Percentiles rank a stretch among this genome's conserved stretches.
These are phyloP conservation scores for Didymella keratinophila DNA, from an alignment of 2,329 filamentous ascomycete genomes.

Conservation along the genomic window DNA sequence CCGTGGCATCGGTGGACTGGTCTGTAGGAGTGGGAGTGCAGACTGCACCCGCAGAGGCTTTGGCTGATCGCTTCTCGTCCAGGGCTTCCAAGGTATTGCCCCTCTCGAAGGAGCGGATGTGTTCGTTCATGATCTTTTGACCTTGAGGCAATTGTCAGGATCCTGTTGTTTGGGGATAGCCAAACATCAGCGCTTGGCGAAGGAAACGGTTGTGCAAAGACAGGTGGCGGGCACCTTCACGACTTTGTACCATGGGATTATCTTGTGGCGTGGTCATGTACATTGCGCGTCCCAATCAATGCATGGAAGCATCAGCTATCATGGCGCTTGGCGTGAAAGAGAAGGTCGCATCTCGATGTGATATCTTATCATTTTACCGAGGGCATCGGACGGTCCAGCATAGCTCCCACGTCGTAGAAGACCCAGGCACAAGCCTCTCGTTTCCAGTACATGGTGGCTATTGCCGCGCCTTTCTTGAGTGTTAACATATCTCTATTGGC, in stretches of 20 bases:
- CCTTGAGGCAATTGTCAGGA: background rate
- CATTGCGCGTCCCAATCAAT: background rate
- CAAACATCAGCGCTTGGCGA: slow-evolving; percentile 4
- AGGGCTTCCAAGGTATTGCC: slow-evolving; percentile 7
- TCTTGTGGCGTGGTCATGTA: background rate
- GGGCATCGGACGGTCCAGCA: too few species aligned
- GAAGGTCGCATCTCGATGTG: slow-evolving; percentile 10
- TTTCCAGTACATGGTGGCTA: too few species aligned
- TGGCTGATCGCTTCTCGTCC: slow-evolving; percentile 7
- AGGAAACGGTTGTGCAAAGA: slow-evolving; percentile 1
- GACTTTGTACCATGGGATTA: background rate
- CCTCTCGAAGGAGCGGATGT: slow-evolving; percentile 5
- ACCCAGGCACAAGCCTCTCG: too few species aligned
- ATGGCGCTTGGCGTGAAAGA: slow-evolving; percentile 13
- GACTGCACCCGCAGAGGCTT: slow-evolving; percentile 8
- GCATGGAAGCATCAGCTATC: slow-evolving; percentile 1
- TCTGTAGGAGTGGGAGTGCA: background rate
- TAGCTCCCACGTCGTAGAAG: too few species aligned
- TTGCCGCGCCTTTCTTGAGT: too few species aligned
- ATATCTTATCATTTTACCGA: slow-evolving; percentile 6
- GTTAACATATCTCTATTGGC: too few species aligned
- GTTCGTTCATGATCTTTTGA: background rate
- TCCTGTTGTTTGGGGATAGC: background rate
- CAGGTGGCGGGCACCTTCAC: background rate
- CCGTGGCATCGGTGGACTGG: background rate